These are phyloP conservation scores for Globisporangium recalcitrans DNA, from an alignment of 352 stramenopile species.

Conservation along the genomic window DNA sequence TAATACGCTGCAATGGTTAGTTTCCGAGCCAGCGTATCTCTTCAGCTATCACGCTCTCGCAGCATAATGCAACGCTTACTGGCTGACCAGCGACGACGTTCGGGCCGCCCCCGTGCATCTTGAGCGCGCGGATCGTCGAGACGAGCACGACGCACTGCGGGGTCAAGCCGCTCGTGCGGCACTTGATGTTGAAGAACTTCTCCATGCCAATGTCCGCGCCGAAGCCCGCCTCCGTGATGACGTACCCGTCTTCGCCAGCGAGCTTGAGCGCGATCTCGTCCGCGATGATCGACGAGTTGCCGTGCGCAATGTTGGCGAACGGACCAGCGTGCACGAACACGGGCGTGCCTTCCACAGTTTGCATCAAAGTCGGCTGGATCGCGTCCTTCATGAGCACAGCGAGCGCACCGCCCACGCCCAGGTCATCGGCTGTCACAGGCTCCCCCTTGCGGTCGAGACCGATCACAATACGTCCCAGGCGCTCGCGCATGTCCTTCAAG, in stretches of 20 bases:
- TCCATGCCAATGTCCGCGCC: conserved; percentile 96
- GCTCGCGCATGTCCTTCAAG: conserved; percentile 91
- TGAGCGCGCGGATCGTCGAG: conserved; percentile 96
- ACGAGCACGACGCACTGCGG: conserved; percentile 97
- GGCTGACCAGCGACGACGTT: conserved; percentile 92
- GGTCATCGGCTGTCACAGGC: conserved; percentile 95
- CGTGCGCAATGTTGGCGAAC: conserved; percentile 98
- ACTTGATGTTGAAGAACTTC: conserved; percentile 99
- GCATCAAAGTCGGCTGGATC: conserved; percentile 97
- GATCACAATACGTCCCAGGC: conserved; percentile 94
- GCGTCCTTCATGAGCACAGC: conserved; percentile 98
- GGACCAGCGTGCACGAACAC: conserved; percentile 98
- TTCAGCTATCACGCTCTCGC: background rate
- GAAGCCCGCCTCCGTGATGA: conserved; percentile 98
- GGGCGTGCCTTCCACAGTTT: conserved; percentile 94
- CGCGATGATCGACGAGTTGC: conserved; percentile 96
- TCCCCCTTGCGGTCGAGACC: conserved; percentile 75
- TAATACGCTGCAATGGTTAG: background rate
- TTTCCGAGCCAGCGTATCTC: background rate
- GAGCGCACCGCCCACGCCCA: conserved; percentile 94
- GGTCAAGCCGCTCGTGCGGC: conserved; percentile 90
- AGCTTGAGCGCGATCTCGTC: conserved; percentile 94
- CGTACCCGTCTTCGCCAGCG: conserved; percentile 94
- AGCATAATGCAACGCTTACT: conserved; percentile 33
- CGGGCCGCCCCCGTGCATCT: conserved; percentile 98